A percentile compares a stretch with the other conserved stretches of the same genome.
Conservation (phyloP, 1,284 basidiomycete genomes). For the Trichosporon sp. region DNA sequence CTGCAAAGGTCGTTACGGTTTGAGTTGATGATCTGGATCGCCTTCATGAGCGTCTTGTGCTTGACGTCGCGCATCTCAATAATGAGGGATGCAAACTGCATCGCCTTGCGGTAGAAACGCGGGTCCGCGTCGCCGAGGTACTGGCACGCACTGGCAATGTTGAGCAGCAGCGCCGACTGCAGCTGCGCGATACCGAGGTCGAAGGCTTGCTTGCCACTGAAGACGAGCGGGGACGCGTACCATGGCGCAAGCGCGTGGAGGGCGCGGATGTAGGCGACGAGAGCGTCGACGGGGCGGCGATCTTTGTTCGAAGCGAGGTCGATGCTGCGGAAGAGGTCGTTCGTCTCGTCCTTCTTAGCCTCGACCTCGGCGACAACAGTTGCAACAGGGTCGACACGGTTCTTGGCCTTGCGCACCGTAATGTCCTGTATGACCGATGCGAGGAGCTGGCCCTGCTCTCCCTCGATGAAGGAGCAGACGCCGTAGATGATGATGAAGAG, state of each 20-base stretch:
- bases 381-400: not conserved
- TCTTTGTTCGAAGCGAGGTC: not conserved
- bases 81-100: slow-evolving; percentile 9
- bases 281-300: not conserved
- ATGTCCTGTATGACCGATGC: not conserved
- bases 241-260: not conserved
- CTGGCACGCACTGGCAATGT: slow-evolving; percentile 9
- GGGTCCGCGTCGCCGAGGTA: not conserved
- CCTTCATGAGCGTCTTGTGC: slow-evolving; percentile 6
- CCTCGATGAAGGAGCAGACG: not conserved
- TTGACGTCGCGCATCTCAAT: slow-evolving; percentile 16
- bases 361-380: not conserved
- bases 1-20: not conserved
- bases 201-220: not conserved
- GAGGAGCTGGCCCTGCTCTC: not conserved
- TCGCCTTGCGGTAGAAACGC: slow-evolving; percentile 15
- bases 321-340: not conserved
- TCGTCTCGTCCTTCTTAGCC: slow-evolving; percentile 2
- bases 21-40: not conserved
- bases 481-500: slow-evolving; percentile 2
- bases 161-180: not conserved
- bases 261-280: not conserved
- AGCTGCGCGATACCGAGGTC: slow-evolving; percentile 8
- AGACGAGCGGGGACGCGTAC: not conserved
- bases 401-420: not conserved